Evolutionary conservation across 179 eudicot genomes (phyloP).

Genomic region (Spergularia azorica): DNA sequence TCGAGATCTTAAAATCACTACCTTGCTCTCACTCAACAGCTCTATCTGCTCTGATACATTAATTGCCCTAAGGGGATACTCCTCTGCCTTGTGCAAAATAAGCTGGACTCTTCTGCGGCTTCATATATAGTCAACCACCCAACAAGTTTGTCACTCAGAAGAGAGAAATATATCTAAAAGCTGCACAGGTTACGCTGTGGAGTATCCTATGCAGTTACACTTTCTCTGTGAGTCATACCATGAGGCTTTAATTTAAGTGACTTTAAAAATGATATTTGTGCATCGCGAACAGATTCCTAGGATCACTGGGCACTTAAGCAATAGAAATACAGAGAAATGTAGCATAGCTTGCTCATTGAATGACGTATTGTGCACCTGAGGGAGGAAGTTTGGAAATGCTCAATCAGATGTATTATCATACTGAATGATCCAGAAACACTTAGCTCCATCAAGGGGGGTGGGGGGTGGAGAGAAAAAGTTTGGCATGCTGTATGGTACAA

Average conservation of each 20-base stretch:
- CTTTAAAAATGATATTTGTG: neutral
- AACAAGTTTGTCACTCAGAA: neutral
- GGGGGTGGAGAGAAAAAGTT: neutral
- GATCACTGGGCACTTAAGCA: neutral
- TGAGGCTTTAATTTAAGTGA: no score
- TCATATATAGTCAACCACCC: neutral
- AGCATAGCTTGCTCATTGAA: neutral
- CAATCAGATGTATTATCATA: neutral
- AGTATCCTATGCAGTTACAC: neutral
- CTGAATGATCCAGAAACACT: slow-evolving; percentile 6
- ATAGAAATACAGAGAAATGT: neutral
- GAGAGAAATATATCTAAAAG: neutral
- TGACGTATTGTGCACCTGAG: neutral
- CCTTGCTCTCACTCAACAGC: no score
- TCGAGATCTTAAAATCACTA: no score
- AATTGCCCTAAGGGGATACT: neutral
- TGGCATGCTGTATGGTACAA: no score
- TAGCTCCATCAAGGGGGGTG: neutral
- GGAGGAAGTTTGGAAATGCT: slow-evolving; percentile 1
- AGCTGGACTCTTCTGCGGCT: neutral
- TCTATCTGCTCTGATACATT: no score
- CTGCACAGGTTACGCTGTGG: neutral
- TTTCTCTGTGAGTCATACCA: neutral
- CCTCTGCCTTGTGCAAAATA: neutral
- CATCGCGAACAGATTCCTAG: neutral